Percentiles rank a stretch among this genome's conserved stretches.
These are phyloP conservation scores for Cytospora piceicola DNA, from an alignment of 2,329 filamentous ascomycete species.

Conservation along the genomic window DNA sequence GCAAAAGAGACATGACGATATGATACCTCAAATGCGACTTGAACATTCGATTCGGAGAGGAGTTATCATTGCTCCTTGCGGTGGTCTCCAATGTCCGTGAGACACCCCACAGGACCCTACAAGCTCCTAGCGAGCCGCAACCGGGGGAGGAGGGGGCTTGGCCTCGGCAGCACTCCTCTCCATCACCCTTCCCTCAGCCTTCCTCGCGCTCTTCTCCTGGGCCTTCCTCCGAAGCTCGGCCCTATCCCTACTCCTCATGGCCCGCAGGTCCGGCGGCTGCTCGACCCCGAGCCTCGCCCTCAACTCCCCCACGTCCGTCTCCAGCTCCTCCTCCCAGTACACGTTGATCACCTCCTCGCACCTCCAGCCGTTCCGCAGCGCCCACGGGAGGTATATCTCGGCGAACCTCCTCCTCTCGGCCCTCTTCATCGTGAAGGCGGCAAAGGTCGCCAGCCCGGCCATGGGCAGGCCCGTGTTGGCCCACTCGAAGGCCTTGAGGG, in stretches of 20 bases:
- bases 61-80: background rate
- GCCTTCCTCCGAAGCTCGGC: conserved; percentile 70
- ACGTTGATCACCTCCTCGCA: conserved; percentile 88
- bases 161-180: background rate
- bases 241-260: conserved; percentile 71
- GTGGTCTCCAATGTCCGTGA: conserved; percentile 6
- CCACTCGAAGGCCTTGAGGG: conserved; percentile 98
- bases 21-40: conserved; percentile 30
- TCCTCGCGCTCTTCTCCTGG: conserved; percentile 38
- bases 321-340: conserved; percentile 95
- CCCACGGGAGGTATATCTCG: conserved; percentile 84
- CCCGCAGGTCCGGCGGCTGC: conserved; percentile 82
- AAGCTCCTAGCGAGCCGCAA: no score
- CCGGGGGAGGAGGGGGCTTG: no score
- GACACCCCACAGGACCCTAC: background rate
- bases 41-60: background rate
- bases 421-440: conserved; percentile 83
- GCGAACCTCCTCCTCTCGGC: conserved; percentile 78
- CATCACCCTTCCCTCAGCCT: background rate
- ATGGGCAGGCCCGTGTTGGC: conserved; percentile 93
- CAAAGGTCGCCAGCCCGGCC: conserved; percentile 85
- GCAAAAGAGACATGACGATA: conserved; percentile 21
- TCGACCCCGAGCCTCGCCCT: conserved; percentile 80
- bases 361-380: conserved; percentile 76
- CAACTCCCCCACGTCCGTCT: conserved; percentile 79